phyloP scores from a whole-genome alignment of 2,329 filamentous ascomycete species.

The Parascedosporium putredinis region DNA sequence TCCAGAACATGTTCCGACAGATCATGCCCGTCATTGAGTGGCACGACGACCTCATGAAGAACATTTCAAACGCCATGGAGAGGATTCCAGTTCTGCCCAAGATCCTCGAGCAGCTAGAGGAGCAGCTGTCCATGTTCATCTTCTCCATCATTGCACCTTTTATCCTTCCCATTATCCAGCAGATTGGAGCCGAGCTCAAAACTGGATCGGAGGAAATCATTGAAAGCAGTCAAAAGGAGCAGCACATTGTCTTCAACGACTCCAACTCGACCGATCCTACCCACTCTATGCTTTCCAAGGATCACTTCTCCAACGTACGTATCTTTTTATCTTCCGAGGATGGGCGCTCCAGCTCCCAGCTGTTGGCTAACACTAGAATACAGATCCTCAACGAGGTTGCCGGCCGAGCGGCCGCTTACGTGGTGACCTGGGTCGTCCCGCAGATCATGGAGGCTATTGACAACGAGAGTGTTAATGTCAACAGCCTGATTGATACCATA shows the following conservation, averaged over 20 bases:
- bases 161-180: slow-evolving; percentile 71
- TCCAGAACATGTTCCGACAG: slow-evolving; percentile 62
- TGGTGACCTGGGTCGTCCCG: slow-evolving; percentile 77
- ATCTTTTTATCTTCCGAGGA: background rate
- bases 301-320: slow-evolving; percentile 77
- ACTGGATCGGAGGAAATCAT: slow-evolving; percentile 84
- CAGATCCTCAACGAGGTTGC: slow-evolving; percentile 77
- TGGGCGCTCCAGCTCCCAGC: background rate
- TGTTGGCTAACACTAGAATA: background rate
- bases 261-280: slow-evolving; percentile 71
- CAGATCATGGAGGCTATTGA: slow-evolving; percentile 86
- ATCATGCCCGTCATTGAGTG: slow-evolving; percentile 86
- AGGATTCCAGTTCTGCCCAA: slow-evolving; percentile 78
- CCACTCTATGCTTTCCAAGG: slow-evolving; percentile 92
- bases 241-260: slow-evolving; percentile 78
- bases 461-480: slow-evolving; percentile 58
- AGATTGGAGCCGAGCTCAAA: slow-evolving; percentile 78
- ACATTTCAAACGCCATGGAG: slow-evolving; percentile 67
- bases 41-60: slow-evolving; percentile 79
- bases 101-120: slow-evolving; percentile 74
- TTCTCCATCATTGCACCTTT: slow-evolving; percentile 88
- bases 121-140: slow-evolving; percentile 80
- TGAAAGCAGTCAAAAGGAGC: slow-evolving; percentile 70
- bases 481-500: slow-evolving; percentile 64
- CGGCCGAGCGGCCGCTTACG: slow-evolving; percentile 67